These are phyloP conservation scores for Debaryomycetaceae sp. DNA, from an alignment of 1,139 yeast genomes.

Conservation along the genomic window DNA sequence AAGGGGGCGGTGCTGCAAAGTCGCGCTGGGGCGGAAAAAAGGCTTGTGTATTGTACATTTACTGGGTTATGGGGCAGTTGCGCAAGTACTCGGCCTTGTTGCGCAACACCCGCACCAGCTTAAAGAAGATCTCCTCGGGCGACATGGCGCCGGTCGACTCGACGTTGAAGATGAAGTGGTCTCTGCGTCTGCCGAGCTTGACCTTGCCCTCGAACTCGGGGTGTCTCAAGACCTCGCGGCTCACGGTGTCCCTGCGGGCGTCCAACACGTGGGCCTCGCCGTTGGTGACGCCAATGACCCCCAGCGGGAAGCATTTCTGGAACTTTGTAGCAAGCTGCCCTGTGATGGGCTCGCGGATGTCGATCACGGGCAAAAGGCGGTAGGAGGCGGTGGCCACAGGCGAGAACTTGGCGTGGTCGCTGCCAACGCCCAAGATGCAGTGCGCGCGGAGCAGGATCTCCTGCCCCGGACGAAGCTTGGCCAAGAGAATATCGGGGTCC, in stretches of 20 bases:
- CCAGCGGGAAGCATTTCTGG: slow-evolving; percentile 87
- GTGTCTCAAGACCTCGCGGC: slow-evolving; percentile 93
- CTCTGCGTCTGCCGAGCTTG: slow-evolving; percentile 84
- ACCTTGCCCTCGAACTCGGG: slow-evolving; percentile 87
- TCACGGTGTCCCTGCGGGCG: slow-evolving; percentile 91
- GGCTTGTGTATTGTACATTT: slow-evolving; percentile 11
- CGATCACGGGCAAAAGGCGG: slow-evolving; percentile 87
- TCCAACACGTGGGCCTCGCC: slow-evolving; percentile 81
- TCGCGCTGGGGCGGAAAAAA: background rate
- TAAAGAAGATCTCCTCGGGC: slow-evolving; percentile 92
- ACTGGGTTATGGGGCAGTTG: slow-evolving; percentile 71
- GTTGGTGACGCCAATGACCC: slow-evolving; percentile 75
- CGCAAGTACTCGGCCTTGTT: slow-evolving; percentile 81
- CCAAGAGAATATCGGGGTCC: slow-evolving; percentile 84
- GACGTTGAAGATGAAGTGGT: slow-evolving; percentile 88
- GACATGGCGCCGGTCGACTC: slow-evolving; percentile 97
- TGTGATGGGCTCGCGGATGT: slow-evolving; percentile 65
- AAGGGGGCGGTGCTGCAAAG: background rate
- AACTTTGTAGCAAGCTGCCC: slow-evolving; percentile 78
- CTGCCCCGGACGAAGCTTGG: slow-evolving; percentile 95
- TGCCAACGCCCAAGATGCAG: slow-evolving; percentile 86
- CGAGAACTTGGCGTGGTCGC: slow-evolving; percentile 95
- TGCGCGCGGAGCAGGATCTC: slow-evolving; percentile 88
- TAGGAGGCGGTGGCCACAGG: slow-evolving; percentile 98
- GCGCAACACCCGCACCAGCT: slow-evolving; percentile 78